These are phyloP conservation scores for Nakaseomyces sp. DNA, from an alignment of 1,139 yeast genomes.

Conservation along the genomic window DNA sequence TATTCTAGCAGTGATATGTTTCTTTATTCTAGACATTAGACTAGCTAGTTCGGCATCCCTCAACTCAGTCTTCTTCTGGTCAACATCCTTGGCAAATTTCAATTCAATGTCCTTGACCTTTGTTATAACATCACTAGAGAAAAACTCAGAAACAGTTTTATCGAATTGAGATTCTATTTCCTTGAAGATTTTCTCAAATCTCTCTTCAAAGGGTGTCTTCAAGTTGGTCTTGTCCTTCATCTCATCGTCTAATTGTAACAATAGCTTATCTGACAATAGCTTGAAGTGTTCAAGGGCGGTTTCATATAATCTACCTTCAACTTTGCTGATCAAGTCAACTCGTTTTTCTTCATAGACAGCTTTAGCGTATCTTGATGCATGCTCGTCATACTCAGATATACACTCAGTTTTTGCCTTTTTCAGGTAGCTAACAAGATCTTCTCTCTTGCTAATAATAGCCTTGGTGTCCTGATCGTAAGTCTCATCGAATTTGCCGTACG, in stretches of 20 bases:
- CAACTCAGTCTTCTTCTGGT: conserved; percentile 13
- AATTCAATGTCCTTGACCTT: conserved; percentile 7
- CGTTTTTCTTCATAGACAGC: conserved; percentile 60
- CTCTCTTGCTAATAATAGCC: conserved; percentile 28
- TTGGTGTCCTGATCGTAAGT: conserved; percentile 18
- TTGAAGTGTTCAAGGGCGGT: conserved; percentile 23
- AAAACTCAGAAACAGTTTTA: conserved; percentile 1
- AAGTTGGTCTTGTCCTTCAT: conserved; percentile 12
- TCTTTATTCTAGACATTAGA: conserved; percentile 18
- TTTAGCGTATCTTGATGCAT: conserved; percentile 65
- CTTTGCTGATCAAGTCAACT: conserved; percentile 37
- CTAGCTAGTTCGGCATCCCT: conserved; percentile 20
- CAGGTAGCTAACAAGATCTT: conserved; percentile 38
- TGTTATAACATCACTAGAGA: conserved; percentile 1
- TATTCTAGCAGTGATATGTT: conserved; percentile 18
- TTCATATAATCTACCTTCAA: conserved; percentile 36
- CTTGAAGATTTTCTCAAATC: conserved; percentile 12
- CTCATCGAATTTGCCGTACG: conserved; percentile 21
- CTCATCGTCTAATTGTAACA: conserved; percentile 11
- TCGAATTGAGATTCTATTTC: conserved; percentile 10
- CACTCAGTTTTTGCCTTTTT: conserved; percentile 38
- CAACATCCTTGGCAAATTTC: conserved; percentile 6
- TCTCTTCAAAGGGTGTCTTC: conserved; percentile 19
- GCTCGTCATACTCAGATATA: conserved; percentile 48
- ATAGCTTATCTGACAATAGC: conserved; percentile 5